These are phyloP conservation scores for Rhazya stricta DNA, from an alignment of 257 asterid genomes.

Conservation along the genomic window DNA sequence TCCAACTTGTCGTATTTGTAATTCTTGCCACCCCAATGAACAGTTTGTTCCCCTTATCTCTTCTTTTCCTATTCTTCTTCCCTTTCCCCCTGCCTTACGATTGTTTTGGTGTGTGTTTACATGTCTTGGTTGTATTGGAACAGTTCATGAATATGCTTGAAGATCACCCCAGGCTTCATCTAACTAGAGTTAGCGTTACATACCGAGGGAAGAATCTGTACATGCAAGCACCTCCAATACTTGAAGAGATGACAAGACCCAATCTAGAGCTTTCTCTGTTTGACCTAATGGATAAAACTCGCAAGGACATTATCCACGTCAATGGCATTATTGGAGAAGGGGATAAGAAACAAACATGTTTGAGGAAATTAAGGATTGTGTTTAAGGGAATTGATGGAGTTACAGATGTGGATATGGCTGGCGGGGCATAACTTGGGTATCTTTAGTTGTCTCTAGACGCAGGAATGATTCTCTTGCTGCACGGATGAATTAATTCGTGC, in stretches of 20 bases:
- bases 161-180: constrained; percentile 69
- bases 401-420: constrained; percentile 73
- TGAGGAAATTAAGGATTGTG: constrained; percentile 68
- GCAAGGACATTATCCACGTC: constrained; percentile 59
- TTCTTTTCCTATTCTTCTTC: not conserved
- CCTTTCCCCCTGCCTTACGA: not conserved
- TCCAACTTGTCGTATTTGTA: not conserved
- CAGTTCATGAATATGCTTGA: constrained; percentile 87
- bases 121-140: constrained; percentile 20
- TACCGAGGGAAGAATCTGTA: constrained; percentile 75
- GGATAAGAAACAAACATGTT: constrained; percentile 77
- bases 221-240: constrained; percentile 94
- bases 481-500: not conserved
- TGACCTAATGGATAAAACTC: constrained; percentile 61
- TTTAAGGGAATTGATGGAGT: constrained; percentile 65
- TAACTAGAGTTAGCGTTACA: constrained; percentile 70
- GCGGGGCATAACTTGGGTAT: constrained; percentile 48
- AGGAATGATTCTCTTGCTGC: not conserved
- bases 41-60: not conserved
- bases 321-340: constrained; percentile 76
- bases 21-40: not conserved
- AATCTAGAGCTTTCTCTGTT: constrained; percentile 62
- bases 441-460: not conserved
- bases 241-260: constrained; percentile 88
- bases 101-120: not conserved